Conservation (phyloP, 495 filamentous ascomycete genomes). For the Penicillium diatomitis region DNA sequence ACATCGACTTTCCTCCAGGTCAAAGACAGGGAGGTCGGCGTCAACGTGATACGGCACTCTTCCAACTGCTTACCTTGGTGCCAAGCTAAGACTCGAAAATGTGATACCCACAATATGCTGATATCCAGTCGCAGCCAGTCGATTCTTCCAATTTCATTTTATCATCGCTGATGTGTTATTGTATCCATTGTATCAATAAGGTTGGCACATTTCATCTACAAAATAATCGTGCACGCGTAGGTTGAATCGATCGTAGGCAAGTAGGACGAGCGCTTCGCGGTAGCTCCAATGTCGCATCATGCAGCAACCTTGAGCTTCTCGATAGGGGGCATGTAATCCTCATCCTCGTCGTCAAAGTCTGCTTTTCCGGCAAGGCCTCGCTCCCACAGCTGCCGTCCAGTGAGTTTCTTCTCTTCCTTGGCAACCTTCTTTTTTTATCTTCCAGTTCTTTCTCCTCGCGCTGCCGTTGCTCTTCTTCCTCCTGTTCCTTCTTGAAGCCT, state of each 20-base stretch:
- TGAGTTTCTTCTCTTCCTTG: slow-evolving; percentile 56
- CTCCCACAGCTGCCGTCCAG: slow-evolving; percentile 80
- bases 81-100: neutral
- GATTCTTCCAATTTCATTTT: too few relatives aligned
- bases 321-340: slow-evolving; percentile 47
- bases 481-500: slow-evolving; percentile 68
- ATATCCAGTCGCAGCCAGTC: too few relatives aligned
- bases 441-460: slow-evolving; percentile 66
- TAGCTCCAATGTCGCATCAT: slow-evolving; percentile 12
- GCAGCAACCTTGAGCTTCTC: slow-evolving; percentile 60
- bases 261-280: too few relatives aligned
- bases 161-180: too few relatives aligned
- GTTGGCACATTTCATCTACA: too few relatives aligned
- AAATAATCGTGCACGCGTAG: too few relatives aligned
- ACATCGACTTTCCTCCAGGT: too few relatives aligned
- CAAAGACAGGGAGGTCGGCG: too few relatives aligned
- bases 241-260: too few relatives aligned
- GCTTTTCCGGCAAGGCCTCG: slow-evolving; percentile 63
- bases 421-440: slow-evolving; percentile 54
- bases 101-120: neutral
- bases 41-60: too few relatives aligned
- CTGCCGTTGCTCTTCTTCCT: slow-evolving; percentile 53
- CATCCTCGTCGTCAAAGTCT: slow-evolving; percentile 62
- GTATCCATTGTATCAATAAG: too few relatives aligned
- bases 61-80: too few relatives aligned